Base-by-base conservation (phyloP, 495 filamentous ascomycete genomes). In the Platismatia glauca region DNA sequence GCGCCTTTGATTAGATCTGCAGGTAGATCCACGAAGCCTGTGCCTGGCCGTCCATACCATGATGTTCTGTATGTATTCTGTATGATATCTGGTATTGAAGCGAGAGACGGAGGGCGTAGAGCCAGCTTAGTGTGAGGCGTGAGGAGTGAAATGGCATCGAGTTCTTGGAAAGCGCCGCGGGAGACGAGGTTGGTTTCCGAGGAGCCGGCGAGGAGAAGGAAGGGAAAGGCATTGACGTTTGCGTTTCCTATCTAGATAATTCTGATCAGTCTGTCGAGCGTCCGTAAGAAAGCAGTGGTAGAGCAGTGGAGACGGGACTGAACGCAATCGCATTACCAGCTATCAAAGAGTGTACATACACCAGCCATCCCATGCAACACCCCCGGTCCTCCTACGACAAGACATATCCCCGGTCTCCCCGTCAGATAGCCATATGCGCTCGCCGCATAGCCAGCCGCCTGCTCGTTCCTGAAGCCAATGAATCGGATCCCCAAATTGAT, bases 381-480 rank as follows among this genome's bases (percentile, higher is more conserved):
- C 33, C 83, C 85, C 3, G 85, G 85, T 24, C 85, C 85, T 43
- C 85, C 85, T 11, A 88, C 85, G 13, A 85, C 82, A 27, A 86
- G 73, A 70, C 81, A 86, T 11, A 87, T 79, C 0, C 84, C 85
- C 7, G 83, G 83, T 48, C 69, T 78, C 13, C 84, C 85, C 4
- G 82, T 84, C 67, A 88, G 74, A 64, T 85, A 87, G 29, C 84
- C 84, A 76, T 88, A 86, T 3, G 80, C 82, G 60, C 78, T 81
- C 4, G 84, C 84, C 5, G 84, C 83, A 75, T 86, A 86, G 62
- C 77, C 78, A 27, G 82, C 83, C 15, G 85, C 80, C 69, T 88
- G 85, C 62, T 88, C 84, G 60, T 88, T 88, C 20, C 85, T 72
- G 67, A 88, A 87, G 39, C 76, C 83, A 53, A 87, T 80, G 71